Percentiles rank a stretch among this genome's conserved stretches.
Evolutionary conservation across 176 grass and related monocot species (phyloP).

Genomic region (maize (Zea mays)): DNA sequence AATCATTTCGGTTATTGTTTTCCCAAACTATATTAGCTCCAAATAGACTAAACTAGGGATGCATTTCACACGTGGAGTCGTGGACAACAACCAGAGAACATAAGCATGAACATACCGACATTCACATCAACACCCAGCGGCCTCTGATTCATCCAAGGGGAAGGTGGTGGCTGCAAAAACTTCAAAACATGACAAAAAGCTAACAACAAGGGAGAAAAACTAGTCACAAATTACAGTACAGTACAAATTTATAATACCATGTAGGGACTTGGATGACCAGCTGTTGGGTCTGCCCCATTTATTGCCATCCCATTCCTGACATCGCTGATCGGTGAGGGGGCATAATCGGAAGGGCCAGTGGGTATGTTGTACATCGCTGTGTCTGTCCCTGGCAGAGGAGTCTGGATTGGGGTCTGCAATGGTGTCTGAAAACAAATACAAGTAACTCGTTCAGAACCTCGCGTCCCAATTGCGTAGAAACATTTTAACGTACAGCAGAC

Average conservation of each 20-base stretch:
- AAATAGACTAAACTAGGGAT: not conserved
- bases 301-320: conserved; percentile 54
- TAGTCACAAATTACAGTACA: not conserved
- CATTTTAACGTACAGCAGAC: not conserved
- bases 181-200: conserved; percentile 18
- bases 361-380: conserved; percentile 82
- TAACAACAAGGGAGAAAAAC: not conserved
- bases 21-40: conserved; percentile 6
- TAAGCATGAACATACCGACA: conserved; percentile 59
- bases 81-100: conserved; percentile 6
- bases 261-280: conserved; percentile 63
- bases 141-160: conserved; percentile 76
- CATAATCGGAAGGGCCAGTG: conserved; percentile 80
- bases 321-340: conserved; percentile 74
- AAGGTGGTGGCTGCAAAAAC: conserved; percentile 64
- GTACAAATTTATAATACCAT: conserved; percentile 53
- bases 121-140: conserved; percentile 92
- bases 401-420: conserved; percentile 83
- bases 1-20: conserved; percentile 21
- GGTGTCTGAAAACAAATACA: conserved; percentile 56
- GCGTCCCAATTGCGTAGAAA: not conserved
- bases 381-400: conserved; percentile 62
- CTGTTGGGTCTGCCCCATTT: conserved; percentile 59
- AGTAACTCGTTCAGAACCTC: not conserved
- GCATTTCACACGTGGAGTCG: not conserved